A percentile compares a stretch with the other conserved stretches of the same genome.
phyloP scores from a whole-genome alignment of 768 basidiomycete species.

The Lentinula guzmanii region DNA sequence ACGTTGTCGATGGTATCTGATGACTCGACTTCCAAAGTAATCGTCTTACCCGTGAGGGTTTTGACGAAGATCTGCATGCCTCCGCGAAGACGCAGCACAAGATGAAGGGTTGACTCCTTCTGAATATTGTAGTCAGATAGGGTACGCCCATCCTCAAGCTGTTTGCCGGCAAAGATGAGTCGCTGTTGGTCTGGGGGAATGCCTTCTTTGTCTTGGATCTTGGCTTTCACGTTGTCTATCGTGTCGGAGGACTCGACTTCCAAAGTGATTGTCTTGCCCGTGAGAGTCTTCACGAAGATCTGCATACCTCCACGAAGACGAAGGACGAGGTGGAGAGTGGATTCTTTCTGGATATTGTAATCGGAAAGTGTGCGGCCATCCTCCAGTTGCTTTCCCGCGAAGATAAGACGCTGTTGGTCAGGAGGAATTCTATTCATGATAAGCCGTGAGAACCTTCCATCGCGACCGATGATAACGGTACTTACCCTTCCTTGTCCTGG shows the following conservation, averaged over 20 bases:
- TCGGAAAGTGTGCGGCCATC: conserved; percentile 88
- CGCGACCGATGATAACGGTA: background rate
- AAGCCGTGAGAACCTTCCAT: background rate
- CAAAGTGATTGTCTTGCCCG: conserved; percentile 89
- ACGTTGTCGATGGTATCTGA: conserved; percentile 93
- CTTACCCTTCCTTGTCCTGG: conserved; percentile 73
- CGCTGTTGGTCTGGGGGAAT: conserved; percentile 87
- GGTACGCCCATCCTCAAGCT: conserved; percentile 87
- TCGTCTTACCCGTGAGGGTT: conserved; percentile 86
- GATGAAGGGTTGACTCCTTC: conserved; percentile 80
- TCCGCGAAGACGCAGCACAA: conserved; percentile 81
- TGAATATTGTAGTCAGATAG: conserved; percentile 89
- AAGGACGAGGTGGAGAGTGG: conserved; percentile 75
- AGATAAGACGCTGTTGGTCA: conserved; percentile 93
- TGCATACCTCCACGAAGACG: conserved; percentile 92
- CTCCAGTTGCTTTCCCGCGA: conserved; percentile 93
- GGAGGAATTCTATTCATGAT: conserved; percentile 55
- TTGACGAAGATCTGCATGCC: conserved; percentile 93
- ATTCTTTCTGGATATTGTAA: conserved; percentile 95
- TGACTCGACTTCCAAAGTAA: conserved; percentile 89
- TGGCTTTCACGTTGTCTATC: conserved; percentile 84
- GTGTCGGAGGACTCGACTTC: conserved; percentile 86
- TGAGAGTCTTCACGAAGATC: conserved; percentile 77
- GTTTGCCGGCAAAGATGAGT: conserved; percentile 89
- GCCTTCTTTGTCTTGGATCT: conserved; percentile 93